These are phyloP conservation scores for Acacia concinna DNA, from an alignment of 331 rosid species.

Conservation along the genomic window DNA sequence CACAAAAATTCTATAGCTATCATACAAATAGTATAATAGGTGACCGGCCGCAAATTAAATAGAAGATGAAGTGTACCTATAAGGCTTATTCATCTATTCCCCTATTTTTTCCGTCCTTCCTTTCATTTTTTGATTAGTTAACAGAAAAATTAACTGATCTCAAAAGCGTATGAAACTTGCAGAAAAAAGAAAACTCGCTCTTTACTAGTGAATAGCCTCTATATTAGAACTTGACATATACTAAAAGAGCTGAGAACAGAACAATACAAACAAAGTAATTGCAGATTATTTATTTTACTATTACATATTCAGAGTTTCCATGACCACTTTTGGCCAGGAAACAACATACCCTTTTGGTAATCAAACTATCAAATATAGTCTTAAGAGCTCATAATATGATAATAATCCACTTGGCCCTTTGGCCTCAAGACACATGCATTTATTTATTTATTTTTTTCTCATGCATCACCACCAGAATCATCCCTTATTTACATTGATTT, in stretches of 20 bases:
- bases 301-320: conserved; percentile 27
- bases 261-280: neutral
- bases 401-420: conserved; percentile 32
- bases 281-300: neutral
- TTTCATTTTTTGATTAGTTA: too few species aligned
- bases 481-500: conserved; percentile 29
- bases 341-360: conserved; percentile 14
- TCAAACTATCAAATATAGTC: neutral
- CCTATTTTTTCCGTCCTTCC: neutral
- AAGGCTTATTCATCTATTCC: too few species aligned
- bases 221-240: neutral
- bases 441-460: neutral
- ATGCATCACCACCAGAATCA: conserved; percentile 15
- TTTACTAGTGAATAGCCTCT: neutral
- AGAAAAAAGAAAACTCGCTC: neutral
- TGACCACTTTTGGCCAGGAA: conserved; percentile 32
- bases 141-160: neutral
- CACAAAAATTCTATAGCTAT: neutral
- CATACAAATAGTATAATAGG: neutral
- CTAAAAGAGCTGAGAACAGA: neutral
- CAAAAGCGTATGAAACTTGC: neutral
- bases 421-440: conserved; percentile 38
- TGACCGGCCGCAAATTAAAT: too few species aligned
- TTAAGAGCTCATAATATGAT: neutral
- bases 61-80: too few species aligned